A percentile compares a stretch with the other conserved stretches of the same genome.
These are phyloP conservation scores for Biancaea sappan DNA, from an alignment of 306 rosid genomes.

Conservation along the genomic window DNA sequence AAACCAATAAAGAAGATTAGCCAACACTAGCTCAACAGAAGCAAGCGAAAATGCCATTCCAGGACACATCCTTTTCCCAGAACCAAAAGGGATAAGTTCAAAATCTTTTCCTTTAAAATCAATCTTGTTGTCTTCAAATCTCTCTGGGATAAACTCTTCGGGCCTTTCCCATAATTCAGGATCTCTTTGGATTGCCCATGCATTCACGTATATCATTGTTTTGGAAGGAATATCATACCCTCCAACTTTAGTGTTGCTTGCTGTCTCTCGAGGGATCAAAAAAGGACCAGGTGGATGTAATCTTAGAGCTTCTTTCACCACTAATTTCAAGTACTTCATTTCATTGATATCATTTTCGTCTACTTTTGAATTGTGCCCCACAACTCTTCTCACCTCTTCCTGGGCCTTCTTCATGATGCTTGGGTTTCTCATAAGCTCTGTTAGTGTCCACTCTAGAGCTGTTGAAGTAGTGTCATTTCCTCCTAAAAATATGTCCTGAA, in stretches of 20 bases:
- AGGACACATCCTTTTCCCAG: background rate
- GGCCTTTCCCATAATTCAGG: background rate
- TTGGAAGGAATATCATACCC: slow-evolving; percentile 32
- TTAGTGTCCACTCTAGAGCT: slow-evolving; percentile 42
- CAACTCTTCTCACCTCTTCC: slow-evolving; percentile 48
- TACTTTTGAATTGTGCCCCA: slow-evolving; percentile 33
- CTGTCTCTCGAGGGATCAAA: slow-evolving; percentile 33
- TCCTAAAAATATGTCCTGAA: slow-evolving; percentile 47
- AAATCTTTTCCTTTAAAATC: background rate
- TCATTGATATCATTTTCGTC: slow-evolving; percentile 30
- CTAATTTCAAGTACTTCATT: slow-evolving; percentile 49
- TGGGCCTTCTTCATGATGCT: slow-evolving; percentile 46
- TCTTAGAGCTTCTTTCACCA: slow-evolving; percentile 45
- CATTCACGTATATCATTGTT: slow-evolving; percentile 35
- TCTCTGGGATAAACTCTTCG: background rate
- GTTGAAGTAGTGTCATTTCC: slow-evolving; percentile 36
- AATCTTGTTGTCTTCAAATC: background rate
- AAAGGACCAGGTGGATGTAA: slow-evolving; percentile 46
- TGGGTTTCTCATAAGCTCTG: slow-evolving; percentile 44
- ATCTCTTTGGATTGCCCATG: slow-evolving; percentile 35
- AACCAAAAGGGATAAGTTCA: background rate
- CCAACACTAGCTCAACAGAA: background rate
- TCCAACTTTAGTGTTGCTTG: no score
- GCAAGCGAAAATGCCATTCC: slow-evolving; percentile 2
- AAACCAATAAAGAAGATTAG: slow-evolving; percentile 28